Percentiles rank a stretch among this genome's conserved stretches.
phyloP scores from a whole-genome alignment of 352 stramenopile species.

The Globisporangium abappressorium region DNA sequence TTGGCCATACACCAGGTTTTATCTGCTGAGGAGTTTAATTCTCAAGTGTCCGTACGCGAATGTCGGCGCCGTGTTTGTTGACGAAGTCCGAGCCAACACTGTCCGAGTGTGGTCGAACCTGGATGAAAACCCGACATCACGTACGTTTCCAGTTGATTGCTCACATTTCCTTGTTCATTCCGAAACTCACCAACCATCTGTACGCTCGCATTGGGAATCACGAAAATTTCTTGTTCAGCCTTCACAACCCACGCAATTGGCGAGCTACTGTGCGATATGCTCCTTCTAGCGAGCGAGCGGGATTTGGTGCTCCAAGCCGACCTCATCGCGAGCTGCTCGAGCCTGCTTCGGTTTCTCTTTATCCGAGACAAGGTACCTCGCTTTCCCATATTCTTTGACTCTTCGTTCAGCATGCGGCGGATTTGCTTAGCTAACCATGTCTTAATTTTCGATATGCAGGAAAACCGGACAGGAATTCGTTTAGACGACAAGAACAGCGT shows the following conservation, averaged over 20 bases:
- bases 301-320: conserved; percentile 61
- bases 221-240: conserved; percentile 7
- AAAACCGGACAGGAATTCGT: conserved; percentile 32
- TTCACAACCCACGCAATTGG: conserved; percentile 21
- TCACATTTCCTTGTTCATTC: not conserved
- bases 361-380: conserved; percentile 59
- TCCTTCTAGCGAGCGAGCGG: conserved; percentile 45
- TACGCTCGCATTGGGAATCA: no score
- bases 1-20: conserved; percentile 34
- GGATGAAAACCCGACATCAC: conserved; percentile 15
- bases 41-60: conserved; percentile 74
- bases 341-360: conserved; percentile 55
- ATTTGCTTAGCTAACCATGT: not conserved
- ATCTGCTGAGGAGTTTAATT: conserved; percentile 34
- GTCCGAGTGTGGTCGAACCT: conserved; percentile 38
- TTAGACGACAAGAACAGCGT: conserved; percentile 15
- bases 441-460: conserved; percentile 15
- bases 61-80: conserved; percentile 56
- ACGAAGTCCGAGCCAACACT: conserved; percentile 49
- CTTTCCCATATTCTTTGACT: not conserved
- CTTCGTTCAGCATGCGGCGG: not conserved
- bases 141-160: conserved; percentile 22
- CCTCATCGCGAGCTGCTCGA: conserved; percentile 63
- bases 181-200: not conserved
- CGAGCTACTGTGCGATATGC: conserved; percentile 28